phyloP scores from a whole-genome alignment of 2,329 filamentous ascomycete genomes.

The Aspergillus brasiliensis region DNA sequence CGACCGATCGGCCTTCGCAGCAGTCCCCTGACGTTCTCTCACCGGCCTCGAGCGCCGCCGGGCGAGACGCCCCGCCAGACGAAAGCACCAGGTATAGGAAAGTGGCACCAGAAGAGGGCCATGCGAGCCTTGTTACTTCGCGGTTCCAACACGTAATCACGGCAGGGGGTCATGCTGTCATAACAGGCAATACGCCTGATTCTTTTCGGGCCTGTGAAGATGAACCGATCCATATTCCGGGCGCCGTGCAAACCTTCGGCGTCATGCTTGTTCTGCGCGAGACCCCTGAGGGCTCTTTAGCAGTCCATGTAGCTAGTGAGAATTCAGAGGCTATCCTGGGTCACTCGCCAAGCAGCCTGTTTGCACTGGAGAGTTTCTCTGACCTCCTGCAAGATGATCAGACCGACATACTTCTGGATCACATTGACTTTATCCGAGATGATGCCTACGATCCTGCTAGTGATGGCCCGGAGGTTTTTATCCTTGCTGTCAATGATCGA shows the following conservation, averaged over 20 bases:
- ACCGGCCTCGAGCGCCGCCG: background rate
- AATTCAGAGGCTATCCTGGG: conserved; percentile 76
- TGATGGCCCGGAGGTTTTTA: conserved; percentile 86
- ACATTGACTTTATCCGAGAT: conserved; percentile 84
- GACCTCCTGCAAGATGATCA: conserved; percentile 84
- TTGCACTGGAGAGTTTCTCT: conserved; percentile 73
- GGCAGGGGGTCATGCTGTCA: conserved; percentile 76
- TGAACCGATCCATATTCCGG: conserved; percentile 82
- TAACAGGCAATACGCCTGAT: conserved; percentile 74
- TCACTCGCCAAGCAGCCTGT: conserved; percentile 74
- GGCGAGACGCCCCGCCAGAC: background rate
- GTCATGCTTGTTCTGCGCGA: conserved; percentile 69
- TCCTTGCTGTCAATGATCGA: conserved; percentile 68
- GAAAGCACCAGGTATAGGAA: background rate
- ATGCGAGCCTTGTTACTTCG: conserved; percentile 61
- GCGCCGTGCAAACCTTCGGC: conserved; percentile 80
- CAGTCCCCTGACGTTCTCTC: background rate
- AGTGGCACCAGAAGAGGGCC: conserved; percentile 33
- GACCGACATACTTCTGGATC: conserved; percentile 78
- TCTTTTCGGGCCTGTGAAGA: conserved; percentile 81
- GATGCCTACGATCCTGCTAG: conserved; percentile 73
- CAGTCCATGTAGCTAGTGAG: conserved; percentile 76
- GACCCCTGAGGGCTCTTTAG: conserved; percentile 66
- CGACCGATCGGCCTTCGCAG: conserved; percentile 1
- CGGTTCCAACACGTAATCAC: conserved; percentile 79